phyloP scores from a whole-genome alignment of 106 monocot species.

The Apostasia ramifera region DNA sequence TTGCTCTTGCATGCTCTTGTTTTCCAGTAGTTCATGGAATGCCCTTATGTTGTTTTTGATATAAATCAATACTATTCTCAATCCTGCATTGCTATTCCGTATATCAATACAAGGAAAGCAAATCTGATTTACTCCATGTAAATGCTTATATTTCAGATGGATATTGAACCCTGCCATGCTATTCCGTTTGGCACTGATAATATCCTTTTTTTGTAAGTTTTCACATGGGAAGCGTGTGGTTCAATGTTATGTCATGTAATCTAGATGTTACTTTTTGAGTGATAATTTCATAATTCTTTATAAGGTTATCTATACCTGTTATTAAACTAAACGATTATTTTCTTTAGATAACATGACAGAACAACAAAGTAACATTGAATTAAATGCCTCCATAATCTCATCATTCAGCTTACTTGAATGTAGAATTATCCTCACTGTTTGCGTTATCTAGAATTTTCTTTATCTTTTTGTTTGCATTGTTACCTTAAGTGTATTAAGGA shows the following conservation, averaged over 20 bases:
- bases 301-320: no score
- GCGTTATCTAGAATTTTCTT: background rate
- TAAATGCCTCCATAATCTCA: background rate
- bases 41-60: no score
- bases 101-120: background rate
- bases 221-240: background rate
- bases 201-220: slow-evolving; percentile 44
- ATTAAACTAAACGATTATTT: no score
- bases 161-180: slow-evolving; percentile 71
- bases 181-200: slow-evolving; percentile 61
- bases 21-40: no score
- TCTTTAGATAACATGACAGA: no score
- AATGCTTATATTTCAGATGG: slow-evolving; percentile 53
- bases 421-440: background rate
- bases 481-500: slow-evolving; percentile 48
- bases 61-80: no score
- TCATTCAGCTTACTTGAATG: background rate
- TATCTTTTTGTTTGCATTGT: background rate
- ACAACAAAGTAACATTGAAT: no score
- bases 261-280: no score
- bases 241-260: no score
- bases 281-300: no score
- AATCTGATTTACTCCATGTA: slow-evolving; percentile 4
- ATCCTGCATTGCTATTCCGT: no score
- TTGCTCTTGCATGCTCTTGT: no score